Conservation (phyloP, 1,284 basidiomycete species). For the Malassezia sympodialis region DNA sequence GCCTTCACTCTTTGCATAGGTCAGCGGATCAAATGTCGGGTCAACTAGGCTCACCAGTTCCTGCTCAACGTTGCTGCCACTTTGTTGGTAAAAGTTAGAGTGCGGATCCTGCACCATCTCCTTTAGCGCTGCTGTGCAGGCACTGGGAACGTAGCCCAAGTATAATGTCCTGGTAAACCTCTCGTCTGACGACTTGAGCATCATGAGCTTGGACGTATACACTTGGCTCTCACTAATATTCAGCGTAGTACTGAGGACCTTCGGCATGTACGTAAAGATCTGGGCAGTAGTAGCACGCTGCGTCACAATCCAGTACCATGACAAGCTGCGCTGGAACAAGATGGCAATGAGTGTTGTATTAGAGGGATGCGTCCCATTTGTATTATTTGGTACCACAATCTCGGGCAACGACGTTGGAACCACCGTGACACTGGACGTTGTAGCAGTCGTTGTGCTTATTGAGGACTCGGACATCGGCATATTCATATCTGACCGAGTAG, state of each 20-base stretch:
- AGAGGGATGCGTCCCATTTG: neutral
- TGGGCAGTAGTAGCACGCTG: conserved; percentile 41
- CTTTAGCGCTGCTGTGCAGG: neutral
- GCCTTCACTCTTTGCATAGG: conserved; percentile 5
- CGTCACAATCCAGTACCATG: conserved; percentile 35
- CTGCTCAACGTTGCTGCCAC: conserved; percentile 16
- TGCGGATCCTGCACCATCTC: neutral
- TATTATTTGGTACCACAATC: neutral
- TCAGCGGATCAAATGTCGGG: conserved; percentile 27
- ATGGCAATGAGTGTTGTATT: conserved; percentile 19
- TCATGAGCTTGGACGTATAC: conserved; percentile 25
- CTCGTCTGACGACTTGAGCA: conserved; percentile 12
- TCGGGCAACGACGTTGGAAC: neutral
- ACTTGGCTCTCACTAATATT: conserved; percentile 18
- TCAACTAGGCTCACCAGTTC: conserved; percentile 38
- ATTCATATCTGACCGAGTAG: neutral
- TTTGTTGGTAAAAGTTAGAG: neutral
- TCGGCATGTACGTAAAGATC: conserved; percentile 44
- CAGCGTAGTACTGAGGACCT: conserved; percentile 24
- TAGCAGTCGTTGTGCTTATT: neutral
- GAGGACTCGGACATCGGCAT: neutral
- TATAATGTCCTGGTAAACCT: conserved; percentile 26
- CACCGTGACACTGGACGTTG: neutral
- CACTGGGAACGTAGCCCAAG: conserved; percentile 32
- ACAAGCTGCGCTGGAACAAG: conserved; percentile 32